Conservation (phyloP, 768 basidiomycete species). For the Candolleomyces eurysporus region DNA sequence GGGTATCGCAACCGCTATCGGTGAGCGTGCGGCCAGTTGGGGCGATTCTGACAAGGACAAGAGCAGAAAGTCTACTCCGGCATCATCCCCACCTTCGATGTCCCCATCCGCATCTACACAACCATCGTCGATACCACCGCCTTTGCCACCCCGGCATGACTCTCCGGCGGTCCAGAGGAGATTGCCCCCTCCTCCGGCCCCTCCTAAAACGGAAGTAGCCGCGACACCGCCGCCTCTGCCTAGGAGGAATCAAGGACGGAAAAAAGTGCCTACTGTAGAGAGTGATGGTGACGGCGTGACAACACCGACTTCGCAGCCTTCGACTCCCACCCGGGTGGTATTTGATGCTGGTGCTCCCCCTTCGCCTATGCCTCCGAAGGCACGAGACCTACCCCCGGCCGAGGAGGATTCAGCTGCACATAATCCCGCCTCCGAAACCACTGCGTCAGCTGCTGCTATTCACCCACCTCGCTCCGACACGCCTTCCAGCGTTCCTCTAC, state of each 20-base stretch:
- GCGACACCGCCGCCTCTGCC: constrained; percentile 49
- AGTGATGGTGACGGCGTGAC: background rate
- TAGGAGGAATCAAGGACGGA: constrained; percentile 42
- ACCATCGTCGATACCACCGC: background rate
- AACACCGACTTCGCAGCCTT: background rate
- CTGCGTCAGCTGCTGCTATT: background rate
- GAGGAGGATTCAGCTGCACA: background rate
- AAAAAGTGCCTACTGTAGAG: constrained; percentile 9
- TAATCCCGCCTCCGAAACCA: background rate
- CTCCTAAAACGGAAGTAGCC: background rate
- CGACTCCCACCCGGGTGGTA: background rate
- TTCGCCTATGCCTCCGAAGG: background rate
- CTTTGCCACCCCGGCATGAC: constrained; percentile 5
- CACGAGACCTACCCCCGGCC: background rate
- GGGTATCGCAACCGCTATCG: constrained; percentile 64
- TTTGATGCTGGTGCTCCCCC: constrained; percentile 5
- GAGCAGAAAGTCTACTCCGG: constrained; percentile 10
- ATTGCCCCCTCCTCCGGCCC: constrained; percentile 15
- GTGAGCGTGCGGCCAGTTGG: constrained; percentile 61
- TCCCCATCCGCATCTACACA: background rate
- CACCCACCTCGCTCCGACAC: background rate
- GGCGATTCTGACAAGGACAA: constrained; percentile 38
- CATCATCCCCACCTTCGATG: constrained; percentile 5
- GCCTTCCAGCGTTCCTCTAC: constrained; percentile 36
- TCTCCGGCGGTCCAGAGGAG: constrained; percentile 7